Evolutionary conservation across 1,139 yeast species (phyloP).

Genomic region (Oligophagozyma castellii): DNA sequence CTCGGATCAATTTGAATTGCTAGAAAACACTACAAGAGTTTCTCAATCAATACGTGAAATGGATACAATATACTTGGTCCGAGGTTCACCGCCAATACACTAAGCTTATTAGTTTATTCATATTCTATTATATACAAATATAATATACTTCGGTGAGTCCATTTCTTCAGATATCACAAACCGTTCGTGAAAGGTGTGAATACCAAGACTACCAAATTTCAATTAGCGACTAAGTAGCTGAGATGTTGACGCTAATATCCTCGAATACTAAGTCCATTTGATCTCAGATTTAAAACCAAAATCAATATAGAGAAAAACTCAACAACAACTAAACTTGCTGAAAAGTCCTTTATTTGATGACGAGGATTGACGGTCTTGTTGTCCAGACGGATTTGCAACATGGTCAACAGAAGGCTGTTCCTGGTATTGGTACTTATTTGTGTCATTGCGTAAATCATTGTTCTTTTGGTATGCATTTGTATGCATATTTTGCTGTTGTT

Average conservation of each 20-base stretch:
- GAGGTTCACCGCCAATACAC: too few relatives aligned
- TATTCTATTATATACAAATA: background rate
- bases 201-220: background rate
- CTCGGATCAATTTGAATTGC: slow-evolving; percentile 20
- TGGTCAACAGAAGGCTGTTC: slow-evolving; percentile 17
- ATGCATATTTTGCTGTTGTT: slow-evolving; percentile 7
- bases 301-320: slow-evolving; percentile 3
- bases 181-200: background rate
- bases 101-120: background rate
- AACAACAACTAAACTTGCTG: slow-evolving; percentile 28
- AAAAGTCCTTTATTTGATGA: slow-evolving; percentile 27
- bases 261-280: background rate
- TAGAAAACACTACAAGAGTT: slow-evolving; percentile 33
- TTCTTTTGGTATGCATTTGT: slow-evolving; percentile 2
- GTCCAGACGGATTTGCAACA: slow-evolving; percentile 3
- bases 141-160: background rate
- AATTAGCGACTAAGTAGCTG: background rate
- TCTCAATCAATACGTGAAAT: slow-evolving; percentile 33
- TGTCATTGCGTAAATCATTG: slow-evolving; percentile 6
- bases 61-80: slow-evolving; percentile 43
- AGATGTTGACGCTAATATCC: background rate
- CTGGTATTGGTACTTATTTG: slow-evolving; percentile 12
- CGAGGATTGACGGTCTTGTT: slow-evolving; percentile 13
- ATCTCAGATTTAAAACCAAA: slow-evolving; percentile 1
- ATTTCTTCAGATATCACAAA: background rate